Conservation (phyloP, 2,329 filamentous ascomycete genomes). For the Venturia nashicola region DNA sequence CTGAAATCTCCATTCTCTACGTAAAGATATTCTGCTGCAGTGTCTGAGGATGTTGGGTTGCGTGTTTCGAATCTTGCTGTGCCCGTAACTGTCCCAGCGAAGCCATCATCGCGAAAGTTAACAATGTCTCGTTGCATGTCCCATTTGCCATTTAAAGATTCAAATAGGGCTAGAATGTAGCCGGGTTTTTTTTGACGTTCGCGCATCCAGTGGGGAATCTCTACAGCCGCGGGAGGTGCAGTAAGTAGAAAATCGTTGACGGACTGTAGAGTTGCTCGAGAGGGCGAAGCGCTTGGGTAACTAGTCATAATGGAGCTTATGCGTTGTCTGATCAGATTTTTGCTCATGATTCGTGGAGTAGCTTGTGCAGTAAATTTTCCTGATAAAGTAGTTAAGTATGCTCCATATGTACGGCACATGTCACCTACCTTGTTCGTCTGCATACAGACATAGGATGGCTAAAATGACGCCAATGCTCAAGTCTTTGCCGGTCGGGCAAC, state of each 20-base stretch:
- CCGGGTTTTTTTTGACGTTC: neutral
- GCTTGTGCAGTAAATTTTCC: neutral
- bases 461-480: conserved; percentile 67
- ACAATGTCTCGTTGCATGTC: neutral
- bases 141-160: conserved; percentile 3
- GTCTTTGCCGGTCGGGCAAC: conserved; percentile 69
- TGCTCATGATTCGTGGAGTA: conserved; percentile 41
- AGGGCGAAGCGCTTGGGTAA: conserved; percentile 71
- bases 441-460: conserved; percentile 62
- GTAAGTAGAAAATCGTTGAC: conserved; percentile 81
- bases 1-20: conserved; percentile 3
- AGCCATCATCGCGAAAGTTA: neutral
- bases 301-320: conserved; percentile 73
- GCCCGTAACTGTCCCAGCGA: conserved; percentile 3
- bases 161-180: neutral
- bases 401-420: neutral
- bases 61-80: neutral
- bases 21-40: conserved; percentile 5
- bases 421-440: conserved; percentile 43
- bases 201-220: neutral
- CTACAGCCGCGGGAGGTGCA: neutral
- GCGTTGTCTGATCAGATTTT: conserved; percentile 62
- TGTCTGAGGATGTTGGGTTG: neutral
- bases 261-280: conserved; percentile 73
- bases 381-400: neutral